Percentiles rank a stretch among this genome's conserved stretches.
phyloP scores from a whole-genome alignment of 176 grass and related monocot species.

The Raddia guianensis region DNA sequence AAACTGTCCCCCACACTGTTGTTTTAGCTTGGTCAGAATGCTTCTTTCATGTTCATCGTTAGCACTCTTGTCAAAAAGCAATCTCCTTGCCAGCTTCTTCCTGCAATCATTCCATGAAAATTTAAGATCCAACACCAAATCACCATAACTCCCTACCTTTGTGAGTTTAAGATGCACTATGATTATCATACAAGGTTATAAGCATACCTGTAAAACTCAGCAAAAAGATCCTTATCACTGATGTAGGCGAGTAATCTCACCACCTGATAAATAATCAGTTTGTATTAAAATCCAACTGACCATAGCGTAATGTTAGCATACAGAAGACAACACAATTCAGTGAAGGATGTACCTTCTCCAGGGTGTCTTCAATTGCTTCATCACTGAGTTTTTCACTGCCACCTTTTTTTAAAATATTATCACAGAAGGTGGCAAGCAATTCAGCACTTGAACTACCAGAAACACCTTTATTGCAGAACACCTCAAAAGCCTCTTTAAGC shows the following conservation, averaged over 20 bases:
- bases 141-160: conserved; percentile 5
- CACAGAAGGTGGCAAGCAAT: conserved; percentile 85
- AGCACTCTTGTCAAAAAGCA: conserved; percentile 96
- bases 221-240: conserved; percentile 95
- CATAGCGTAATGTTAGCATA: conserved; percentile 3
- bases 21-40: conserved; percentile 93
- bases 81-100: conserved; percentile 92
- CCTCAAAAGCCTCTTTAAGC: conserved; percentile 93
- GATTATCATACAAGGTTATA: conserved; percentile 25
- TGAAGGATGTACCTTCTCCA: conserved; percentile 72
- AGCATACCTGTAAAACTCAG: conserved; percentile 86
- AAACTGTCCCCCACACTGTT: conserved; percentile 92
- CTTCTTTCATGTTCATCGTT: conserved; percentile 97
- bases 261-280: conserved; percentile 54
- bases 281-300: conserved; percentile 25
- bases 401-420: conserved; percentile 94
- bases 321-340: conserved; percentile 15
- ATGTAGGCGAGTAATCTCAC: conserved; percentile 95
- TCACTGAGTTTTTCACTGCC: conserved; percentile 95
- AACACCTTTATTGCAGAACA: conserved; percentile 97
- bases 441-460: conserved; percentile 86
- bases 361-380: conserved; percentile 94
- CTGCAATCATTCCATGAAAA: conserved; percentile 50
- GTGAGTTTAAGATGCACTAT: background rate
- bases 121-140: background rate